Conservation (phyloP, 768 basidiomycete genomes). For the Suillus luteus region DNA sequence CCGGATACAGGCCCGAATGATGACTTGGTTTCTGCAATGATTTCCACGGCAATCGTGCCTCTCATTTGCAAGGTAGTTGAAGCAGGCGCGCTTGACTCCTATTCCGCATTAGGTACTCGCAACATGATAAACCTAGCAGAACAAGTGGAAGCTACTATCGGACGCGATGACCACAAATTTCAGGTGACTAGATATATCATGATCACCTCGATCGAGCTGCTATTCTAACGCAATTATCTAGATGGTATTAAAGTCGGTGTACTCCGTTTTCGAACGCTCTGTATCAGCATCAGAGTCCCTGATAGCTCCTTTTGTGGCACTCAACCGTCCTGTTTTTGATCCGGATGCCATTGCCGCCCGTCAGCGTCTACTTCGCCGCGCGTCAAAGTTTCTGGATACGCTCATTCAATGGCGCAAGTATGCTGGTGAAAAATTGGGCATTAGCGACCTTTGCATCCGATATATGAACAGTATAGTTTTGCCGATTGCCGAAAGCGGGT, state of each 20-base stretch:
- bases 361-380: slow-evolving; percentile 63
- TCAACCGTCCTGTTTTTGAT: slow-evolving; percentile 58
- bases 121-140: slow-evolving; percentile 75
- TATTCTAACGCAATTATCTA: slow-evolving; percentile 32
- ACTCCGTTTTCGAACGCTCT: slow-evolving; percentile 53
- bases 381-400: slow-evolving; percentile 73
- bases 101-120: slow-evolving; percentile 64
- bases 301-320: slow-evolving; percentile 50
- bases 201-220: slow-evolving; percentile 1
- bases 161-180: slow-evolving; percentile 59
- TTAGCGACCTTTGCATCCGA: slow-evolving; percentile 54
- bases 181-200: slow-evolving; percentile 46
- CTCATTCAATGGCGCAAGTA: slow-evolving; percentile 78
- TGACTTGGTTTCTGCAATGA: slow-evolving; percentile 85
- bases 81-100: slow-evolving; percentile 80
- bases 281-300: slow-evolving; percentile 52
- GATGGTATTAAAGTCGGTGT: slow-evolving; percentile 59
- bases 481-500: slow-evolving; percentile 70
- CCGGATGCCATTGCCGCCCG: slow-evolving; percentile 76
- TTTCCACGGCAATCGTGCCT: slow-evolving; percentile 81
- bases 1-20: slow-evolving; percentile 77
- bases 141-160: slow-evolving; percentile 77
- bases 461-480: slow-evolving; percentile 63
- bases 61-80: slow-evolving; percentile 72
- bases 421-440: slow-evolving; percentile 57